Percentiles rank a stretch among this genome's conserved stretches.
Conservation (phyloP, 805 yeast species). For the Ogataea corticis region DNA sequence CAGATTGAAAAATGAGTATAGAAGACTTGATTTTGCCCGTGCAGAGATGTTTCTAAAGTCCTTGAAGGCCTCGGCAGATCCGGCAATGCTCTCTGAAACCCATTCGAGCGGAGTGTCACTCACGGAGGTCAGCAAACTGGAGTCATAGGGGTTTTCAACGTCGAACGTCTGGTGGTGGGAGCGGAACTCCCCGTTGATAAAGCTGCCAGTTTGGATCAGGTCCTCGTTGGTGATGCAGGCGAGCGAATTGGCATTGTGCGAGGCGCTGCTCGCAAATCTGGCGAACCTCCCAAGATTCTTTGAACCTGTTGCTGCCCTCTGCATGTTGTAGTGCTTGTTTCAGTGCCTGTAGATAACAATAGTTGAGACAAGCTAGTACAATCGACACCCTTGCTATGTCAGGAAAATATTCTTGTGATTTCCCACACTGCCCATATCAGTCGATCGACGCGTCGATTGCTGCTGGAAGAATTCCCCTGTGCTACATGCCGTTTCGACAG, state of each 20-base stretch:
- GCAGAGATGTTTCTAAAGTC: conserved; percentile 50
- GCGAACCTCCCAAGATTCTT: no score
- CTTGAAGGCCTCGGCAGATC: conserved; percentile 54
- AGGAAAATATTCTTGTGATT: no score
- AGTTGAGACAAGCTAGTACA: no score
- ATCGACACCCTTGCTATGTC: no score
- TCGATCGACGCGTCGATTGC: no score
- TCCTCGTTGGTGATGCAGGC: conserved; percentile 41
- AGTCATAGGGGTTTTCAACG: conserved; percentile 65
- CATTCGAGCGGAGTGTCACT: conserved; percentile 52
- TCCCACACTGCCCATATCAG: no score
- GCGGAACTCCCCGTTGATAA: conserved; percentile 66
- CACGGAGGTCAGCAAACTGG: conserved; percentile 49
- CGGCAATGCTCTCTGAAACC: conserved; percentile 50
- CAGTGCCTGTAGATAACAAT: no score
- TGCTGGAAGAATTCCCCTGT: no score
- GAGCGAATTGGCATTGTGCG: conserved; percentile 10
- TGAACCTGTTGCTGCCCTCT: no score
- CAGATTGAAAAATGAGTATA: conserved; percentile 52
- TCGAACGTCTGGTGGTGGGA: conserved; percentile 28
- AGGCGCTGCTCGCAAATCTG: no score
- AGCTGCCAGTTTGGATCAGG: conserved; percentile 58
- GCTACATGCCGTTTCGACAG: no score
- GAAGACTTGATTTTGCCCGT: conserved; percentile 53
- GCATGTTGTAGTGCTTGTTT: no score